Conservation (phyloP, 2,329 filamentous ascomycete species). For the Teratosphaeria pseudoeucalypti region DNA sequence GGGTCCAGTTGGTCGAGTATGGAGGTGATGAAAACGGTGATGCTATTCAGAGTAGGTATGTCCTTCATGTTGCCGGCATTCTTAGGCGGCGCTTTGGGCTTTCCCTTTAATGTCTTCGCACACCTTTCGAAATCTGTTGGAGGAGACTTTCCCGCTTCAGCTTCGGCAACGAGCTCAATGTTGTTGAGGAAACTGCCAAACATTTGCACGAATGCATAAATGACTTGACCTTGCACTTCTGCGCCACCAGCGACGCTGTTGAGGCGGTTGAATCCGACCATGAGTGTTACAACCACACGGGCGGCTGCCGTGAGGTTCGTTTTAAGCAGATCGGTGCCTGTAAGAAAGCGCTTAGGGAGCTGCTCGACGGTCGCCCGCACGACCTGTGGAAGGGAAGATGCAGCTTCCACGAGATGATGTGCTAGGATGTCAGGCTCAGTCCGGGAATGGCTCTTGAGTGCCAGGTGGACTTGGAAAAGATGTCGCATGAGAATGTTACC, state of each 20-base stretch:
- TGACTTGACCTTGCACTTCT: constrained; percentile 12
- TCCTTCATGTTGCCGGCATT: constrained; percentile 11
- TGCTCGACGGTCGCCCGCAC: constrained; percentile 9
- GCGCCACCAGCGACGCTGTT: constrained; percentile 6
- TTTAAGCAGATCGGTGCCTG: constrained; percentile 6
- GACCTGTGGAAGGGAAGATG: constrained; percentile 13
- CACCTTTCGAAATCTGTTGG: not conserved
- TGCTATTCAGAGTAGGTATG: constrained; percentile 10
- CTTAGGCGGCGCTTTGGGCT: constrained; percentile 6
- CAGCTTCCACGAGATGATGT: constrained; percentile 17
- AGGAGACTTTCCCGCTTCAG: not conserved
- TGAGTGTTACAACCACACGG: constrained; percentile 13
- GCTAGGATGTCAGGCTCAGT: constrained; percentile 13
- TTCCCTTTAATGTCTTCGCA: constrained; percentile 5
- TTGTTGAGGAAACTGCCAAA: constrained; percentile 27
- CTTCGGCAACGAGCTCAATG: constrained; percentile 20
- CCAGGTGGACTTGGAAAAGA: constrained; percentile 19
- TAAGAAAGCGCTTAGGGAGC: not conserved
- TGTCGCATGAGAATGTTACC: constrained; percentile 17
- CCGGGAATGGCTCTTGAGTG: constrained; percentile 11
- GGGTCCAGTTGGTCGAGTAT: constrained; percentile 29
- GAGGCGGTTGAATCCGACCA: constrained; percentile 16
- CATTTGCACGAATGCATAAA: constrained; percentile 25
- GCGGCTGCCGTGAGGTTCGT: constrained; percentile 12
- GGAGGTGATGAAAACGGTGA: constrained; percentile 27